Base-by-base conservation (phyloP, 306 rosid genomes). In the Gleditsia sinensis region DNA sequence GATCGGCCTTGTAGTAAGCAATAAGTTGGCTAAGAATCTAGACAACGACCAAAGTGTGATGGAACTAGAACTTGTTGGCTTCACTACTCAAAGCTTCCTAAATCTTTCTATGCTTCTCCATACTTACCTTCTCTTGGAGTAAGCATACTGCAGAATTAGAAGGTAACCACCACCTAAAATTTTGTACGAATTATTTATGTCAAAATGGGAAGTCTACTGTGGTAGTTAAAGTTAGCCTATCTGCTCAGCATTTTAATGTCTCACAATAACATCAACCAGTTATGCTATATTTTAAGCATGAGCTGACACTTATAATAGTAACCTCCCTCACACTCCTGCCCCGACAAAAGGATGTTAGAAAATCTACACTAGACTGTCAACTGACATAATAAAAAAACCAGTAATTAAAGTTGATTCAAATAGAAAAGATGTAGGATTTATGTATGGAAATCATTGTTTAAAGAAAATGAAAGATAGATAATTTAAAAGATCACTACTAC, bases 71-170 rank as follows among this genome's bases (percentile, higher is more conserved):
- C 62, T 57, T 36, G 9, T 45, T 14, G 36, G 53, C 19, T 68
- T 67, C 71, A 19, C 27, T 2, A 43, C 66, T 66, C 65, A 65
- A 66, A 48, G 62, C 32, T 37, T 20, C 45, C 46, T 30, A 74
- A n/a, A 40, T 39, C 48, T 66, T 37, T 24, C 32, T 63, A 33
- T 33, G 54, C 12, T 16, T 46, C 65, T 55, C 32, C 33, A 27
- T 48, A n/a, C 51, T 48, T 68, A 25, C 58, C 42, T 27, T 56
- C 16, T 11, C 25, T 42, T 9, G 3, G 0, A 3, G 9, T 46
- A 28, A 8, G 28, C 66, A 30, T 59, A 37, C 43, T 16, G 24
- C 43, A 30, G 43, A 20, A 7, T 32, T 32, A 67, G 55, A 67
- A 14, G 1, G 13, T 39, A 2, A 39, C 1, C 45, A 39, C 0